Base-by-base conservation (phyloP, 805 yeast genomes). In the Wickerhamiella galacta region DNA sequence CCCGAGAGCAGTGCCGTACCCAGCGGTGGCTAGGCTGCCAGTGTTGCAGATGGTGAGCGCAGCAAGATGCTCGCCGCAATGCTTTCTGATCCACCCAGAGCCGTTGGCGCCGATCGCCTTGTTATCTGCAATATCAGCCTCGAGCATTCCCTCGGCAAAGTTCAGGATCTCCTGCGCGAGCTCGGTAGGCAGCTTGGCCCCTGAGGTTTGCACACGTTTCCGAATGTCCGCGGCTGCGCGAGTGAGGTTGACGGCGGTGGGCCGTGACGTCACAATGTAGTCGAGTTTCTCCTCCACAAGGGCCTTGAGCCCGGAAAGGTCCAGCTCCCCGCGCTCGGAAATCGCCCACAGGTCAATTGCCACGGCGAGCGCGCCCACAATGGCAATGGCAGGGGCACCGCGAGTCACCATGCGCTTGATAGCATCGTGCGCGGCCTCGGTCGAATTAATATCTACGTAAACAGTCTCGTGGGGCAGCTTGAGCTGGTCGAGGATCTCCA, bases 371-470 rank as follows among this genome's bases (percentile, higher is more conserved):
- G 83, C 73, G 4, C 94, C 96, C 2, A 87, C 95, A 37, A 87
- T 80, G 40, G 95, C 95, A 50, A 87, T 87, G 1, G 96, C 96
- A 0, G 98, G 98, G 0, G 98, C 98, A 24, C 98, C 98, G 52
- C 98, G 66, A 4, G 92, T 95, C 47, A 80, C 83, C 98, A 87
- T 87, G 37, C 64, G 64, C 49, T 72, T 75, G 53, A 87, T 87
- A n/a, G 79, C 93, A 14, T 65, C 63, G 54, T 59, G 81, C 3
- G 93, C 95, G 51, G 76, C 83, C 30, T 74, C 74, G 32, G 80
- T 71, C 12, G 70, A 58, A 24, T 58, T 42, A 37, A 87, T 68
- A 1, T 63, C 51, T 15, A 85, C 58, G 53, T 81, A 87, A 31
- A 60, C 64, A 1, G 92, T 70, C 33, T 75, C 64, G 43, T 80